Conservation (phyloP, 2,329 filamentous ascomycete species). For the Apiospora saccharicola region DNA sequence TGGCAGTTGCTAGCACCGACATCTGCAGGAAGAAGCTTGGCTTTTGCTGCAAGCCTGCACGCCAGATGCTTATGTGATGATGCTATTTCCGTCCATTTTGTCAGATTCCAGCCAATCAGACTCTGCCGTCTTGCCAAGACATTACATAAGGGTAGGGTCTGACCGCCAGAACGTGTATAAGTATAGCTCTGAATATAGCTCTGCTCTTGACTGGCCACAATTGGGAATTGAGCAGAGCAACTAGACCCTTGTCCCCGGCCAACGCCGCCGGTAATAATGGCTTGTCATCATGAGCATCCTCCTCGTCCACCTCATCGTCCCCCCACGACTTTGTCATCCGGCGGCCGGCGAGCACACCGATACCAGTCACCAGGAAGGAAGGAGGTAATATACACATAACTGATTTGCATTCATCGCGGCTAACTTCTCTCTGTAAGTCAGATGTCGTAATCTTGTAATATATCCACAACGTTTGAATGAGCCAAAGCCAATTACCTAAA, state of each 20-base stretch:
- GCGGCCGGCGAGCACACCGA: constrained; percentile 8
- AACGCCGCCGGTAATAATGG: constrained; percentile 1
- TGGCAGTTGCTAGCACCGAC: not conserved
- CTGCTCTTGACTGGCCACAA: not conserved
- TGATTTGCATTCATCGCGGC: not conserved
- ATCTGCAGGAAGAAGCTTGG: constrained; percentile 21
- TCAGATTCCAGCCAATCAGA: not conserved
- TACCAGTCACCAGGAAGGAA: not conserved
- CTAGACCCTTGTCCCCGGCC: not conserved
- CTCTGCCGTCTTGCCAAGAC: not conserved
- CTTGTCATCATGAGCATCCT: not conserved
- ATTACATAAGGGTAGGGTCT: constrained; percentile 18
- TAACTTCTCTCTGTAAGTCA: not conserved
- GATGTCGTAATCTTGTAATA: too few relatives aligned
- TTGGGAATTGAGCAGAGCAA: not conserved
- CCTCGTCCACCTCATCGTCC: not conserved
- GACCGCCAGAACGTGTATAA: constrained; percentile 20
- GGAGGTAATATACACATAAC: not conserved
- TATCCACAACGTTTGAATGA: not conserved
- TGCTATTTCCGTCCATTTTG: not conserved
- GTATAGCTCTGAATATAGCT: constrained; percentile 10
- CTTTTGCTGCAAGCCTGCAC: constrained; percentile 12
- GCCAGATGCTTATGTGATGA: constrained; percentile 10
- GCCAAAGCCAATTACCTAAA: not conserved
- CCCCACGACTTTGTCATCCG: constrained; percentile 12